Base-by-base conservation (phyloP, 768 basidiomycete genomes). In the Mycena maculata region DNA sequence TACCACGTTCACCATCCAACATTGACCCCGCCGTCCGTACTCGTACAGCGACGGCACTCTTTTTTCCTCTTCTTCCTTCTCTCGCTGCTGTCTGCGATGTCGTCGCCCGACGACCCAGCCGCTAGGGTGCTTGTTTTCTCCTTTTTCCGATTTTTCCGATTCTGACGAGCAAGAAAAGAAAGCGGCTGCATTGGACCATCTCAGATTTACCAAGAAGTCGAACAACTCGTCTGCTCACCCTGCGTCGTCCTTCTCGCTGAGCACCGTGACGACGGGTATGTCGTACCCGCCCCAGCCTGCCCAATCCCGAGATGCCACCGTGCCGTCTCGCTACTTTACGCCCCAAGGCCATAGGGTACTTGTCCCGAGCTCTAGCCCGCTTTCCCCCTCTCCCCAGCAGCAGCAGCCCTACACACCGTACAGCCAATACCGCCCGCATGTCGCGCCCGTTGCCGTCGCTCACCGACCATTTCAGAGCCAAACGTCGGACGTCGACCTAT, bases 241-340 rank as follows among this genome's bases (percentile, higher is more conserved):
- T 16, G 64, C 76, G 59, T 74, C 80, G 31, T 75, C 79, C 30
- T 71, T 79, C 25, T 70, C 70, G 54, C 55, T 72, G 33, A 68
- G 71, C 38, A 71, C 72, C 38, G 56, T 73, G 48, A 67, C 73
- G 47, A 67, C 70, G 60, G 71, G 63, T 68, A 54, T 72, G 53
- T 50, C 75, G 48, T 82, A 77, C 67, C 69, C 73, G 55, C 70
- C 74, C 65, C 88, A 84, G 64, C 90, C 90, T 10, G 49, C 85
- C 39, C 92, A 94, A 81, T 92, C 91, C 65, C 87, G 92, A 72
- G 92, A 94, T 82, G 91, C 86, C 47, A 91, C 90, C n/a, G 78
- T 87, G 41, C 74, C 85, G 77, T 88, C 90, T 62, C 88, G 87
- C 65, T 92, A 88, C 85, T 85, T 85, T 81, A 72, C 83, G 73